Evolutionary conservation across 1,139 yeast species (phyloP).

Genomic region (Groenewaldozyma auringiensis): DNA sequence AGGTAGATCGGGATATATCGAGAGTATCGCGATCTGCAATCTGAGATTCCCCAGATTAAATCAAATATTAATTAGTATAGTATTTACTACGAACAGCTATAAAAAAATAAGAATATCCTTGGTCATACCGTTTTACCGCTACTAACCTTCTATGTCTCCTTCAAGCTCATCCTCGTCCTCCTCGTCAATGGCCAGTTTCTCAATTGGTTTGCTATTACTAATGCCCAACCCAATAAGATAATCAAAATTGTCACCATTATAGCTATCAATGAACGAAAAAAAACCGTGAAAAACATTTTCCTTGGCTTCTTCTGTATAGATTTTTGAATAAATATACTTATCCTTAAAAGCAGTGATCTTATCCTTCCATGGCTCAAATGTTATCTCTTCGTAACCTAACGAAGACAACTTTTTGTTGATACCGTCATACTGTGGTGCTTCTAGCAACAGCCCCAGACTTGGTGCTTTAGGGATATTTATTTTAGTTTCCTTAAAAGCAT

Average conservation of each 20-base stretch:
- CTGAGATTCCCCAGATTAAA: too few species aligned
- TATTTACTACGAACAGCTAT: too few species aligned
- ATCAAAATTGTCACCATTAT: conserved; percentile 58
- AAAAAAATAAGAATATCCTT: too few species aligned
- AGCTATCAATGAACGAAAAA: conserved; percentile 79
- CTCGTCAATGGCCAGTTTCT: conserved; percentile 19
- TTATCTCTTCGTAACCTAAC: conserved; percentile 73
- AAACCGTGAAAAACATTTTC: conserved; percentile 87
- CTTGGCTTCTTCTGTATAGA: conserved; percentile 77
- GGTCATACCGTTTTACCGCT: too few species aligned
- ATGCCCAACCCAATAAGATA: conserved; percentile 64
- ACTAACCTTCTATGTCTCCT: conserved; percentile 25
- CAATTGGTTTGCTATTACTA: conserved; percentile 22
- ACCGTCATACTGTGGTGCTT: conserved; percentile 85
- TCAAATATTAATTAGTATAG: too few species aligned
- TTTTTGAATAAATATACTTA: conserved; percentile 84
- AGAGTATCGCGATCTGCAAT: too few species aligned
- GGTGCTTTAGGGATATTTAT: conserved; percentile 97
- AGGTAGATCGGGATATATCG: too few species aligned
- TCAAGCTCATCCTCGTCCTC: conserved; percentile 27
- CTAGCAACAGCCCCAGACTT: conserved; percentile 82
- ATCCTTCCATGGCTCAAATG: conserved; percentile 55
- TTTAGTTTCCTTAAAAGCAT: conserved; percentile 66
- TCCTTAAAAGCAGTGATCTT: conserved; percentile 82
- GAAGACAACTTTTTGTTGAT: conserved; percentile 65